phyloP scores from a whole-genome alignment of 345 rosid species.

The Acer negundo region DNA sequence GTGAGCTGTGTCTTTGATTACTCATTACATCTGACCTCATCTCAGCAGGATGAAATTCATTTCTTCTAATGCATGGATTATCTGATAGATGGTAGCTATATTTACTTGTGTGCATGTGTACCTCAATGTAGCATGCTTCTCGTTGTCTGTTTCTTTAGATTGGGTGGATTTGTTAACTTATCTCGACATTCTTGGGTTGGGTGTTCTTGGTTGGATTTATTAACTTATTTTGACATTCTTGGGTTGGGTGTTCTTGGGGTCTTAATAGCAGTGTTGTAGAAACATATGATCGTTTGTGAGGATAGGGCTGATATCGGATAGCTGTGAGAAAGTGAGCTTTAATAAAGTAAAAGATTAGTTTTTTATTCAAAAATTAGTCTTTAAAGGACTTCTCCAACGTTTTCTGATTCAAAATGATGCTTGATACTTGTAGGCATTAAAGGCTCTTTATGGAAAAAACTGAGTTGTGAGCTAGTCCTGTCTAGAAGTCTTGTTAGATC shows the following conservation, averaged over 20 bases:
- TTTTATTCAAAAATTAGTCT: background rate
- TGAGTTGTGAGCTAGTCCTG: background rate
- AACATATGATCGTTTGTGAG: background rate
- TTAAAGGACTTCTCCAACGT: no score
- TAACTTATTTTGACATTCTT: background rate
- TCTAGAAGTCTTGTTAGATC: background rate
- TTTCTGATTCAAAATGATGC: no score
- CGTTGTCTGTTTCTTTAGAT: background rate
- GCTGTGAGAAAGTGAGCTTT: background rate
- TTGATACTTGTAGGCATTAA: background rate
- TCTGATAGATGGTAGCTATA: background rate
- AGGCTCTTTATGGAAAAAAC: background rate
- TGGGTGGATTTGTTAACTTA: background rate
- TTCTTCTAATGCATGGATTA: background rate
- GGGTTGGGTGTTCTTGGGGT: background rate
- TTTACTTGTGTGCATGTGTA: background rate
- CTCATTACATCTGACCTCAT: background rate
- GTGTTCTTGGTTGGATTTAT: background rate
- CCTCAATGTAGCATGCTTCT: background rate
- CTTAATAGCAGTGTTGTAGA: conserved; percentile 1
- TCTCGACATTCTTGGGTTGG: background rate
- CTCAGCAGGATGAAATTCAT: background rate
- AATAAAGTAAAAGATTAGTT: background rate
- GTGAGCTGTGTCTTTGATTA: no score
- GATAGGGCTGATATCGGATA: background rate